Base-by-base conservation (phyloP, 495 filamentous ascomycete species). In the Wilcoxina mikolae region DNA sequence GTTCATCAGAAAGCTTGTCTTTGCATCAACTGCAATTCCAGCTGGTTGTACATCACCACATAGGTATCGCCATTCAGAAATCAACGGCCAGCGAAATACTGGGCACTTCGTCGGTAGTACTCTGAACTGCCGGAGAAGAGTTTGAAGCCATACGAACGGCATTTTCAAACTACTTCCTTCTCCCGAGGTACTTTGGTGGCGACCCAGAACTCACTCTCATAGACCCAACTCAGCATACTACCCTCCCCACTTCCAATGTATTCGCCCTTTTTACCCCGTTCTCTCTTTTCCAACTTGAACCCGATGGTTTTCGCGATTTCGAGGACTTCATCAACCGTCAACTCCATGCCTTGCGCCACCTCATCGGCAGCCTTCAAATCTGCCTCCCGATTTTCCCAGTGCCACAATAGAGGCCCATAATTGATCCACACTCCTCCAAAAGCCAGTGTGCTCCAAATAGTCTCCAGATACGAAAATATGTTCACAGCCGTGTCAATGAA, bases 401-500 rank as follows among this genome's bases (percentile, higher is more conserved):
- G 64, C 64, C 64, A 71, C 18, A 71, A 39, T 31, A 75, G 54
- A 24, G 73, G 73, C 0, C 73, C 72, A 0, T 71, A 65, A 45
- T 76, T 76, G 35, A 76, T 62, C 73, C 73, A 74, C 18, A 60
- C 35, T 1, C 73, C 72, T 0, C 68, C 69, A 5, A 67, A 65
- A 20, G 56, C 58, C 4, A 76, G 68, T 2, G 71, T 24, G 3
- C 62, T 62, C 26, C 65, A 60, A 25, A 74, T 74, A 1, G 62
- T 73, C 39, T 71, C 68, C 2, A 74, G 55, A 52, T 74, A 76
- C 9, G 59, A 56, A 29, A 71, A 59, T 3, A 74, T 55, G 45
- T 75, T 73, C 12, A 68, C 65, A 1, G 73, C 73, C 4, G 73
- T 76, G 58, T 76, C 73, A 53, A 76, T 71, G 62, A 76, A 74